These are phyloP conservation scores for Myrica gale DNA, from an alignment of 306 rosid species.

Conservation along the genomic window DNA sequence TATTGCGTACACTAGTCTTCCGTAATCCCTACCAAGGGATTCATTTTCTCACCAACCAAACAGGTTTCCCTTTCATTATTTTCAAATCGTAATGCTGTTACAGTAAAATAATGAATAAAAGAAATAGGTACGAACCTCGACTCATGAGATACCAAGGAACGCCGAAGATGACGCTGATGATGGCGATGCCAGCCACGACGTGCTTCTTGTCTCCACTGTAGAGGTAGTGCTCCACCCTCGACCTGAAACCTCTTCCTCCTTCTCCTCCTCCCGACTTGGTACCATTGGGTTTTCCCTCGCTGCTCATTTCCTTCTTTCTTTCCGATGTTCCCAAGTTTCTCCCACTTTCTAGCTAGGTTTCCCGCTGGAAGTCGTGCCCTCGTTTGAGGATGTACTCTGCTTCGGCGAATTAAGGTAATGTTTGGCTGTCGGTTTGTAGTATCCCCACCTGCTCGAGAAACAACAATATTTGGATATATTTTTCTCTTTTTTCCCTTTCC, in stretches of 20 bases:
- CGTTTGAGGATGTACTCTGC: background rate
- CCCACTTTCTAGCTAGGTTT: background rate
- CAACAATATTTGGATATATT: too few relatives aligned
- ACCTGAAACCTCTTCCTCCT: conserved; percentile 49
- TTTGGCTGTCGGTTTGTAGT: background rate
- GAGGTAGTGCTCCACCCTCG: conserved; percentile 56
- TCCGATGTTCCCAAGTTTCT: background rate
- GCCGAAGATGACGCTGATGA: conserved; percentile 55
- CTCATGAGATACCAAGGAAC: conserved; percentile 74
- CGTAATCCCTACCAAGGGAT: background rate
- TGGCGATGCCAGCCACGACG: conserved; percentile 66
- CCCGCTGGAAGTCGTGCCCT: background rate
- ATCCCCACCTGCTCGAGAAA: too few relatives aligned
- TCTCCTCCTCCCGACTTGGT: conserved; percentile 34
- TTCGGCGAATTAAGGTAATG: background rate
- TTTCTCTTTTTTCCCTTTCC: too few relatives aligned
- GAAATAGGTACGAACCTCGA: conserved; percentile 43
- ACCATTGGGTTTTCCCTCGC: conserved; percentile 43
- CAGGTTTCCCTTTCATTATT: background rate
- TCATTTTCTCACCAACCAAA: conserved; percentile 3
- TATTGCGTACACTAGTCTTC: background rate
- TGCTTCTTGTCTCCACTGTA: conserved; percentile 92
- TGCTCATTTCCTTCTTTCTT: conserved; percentile 42
- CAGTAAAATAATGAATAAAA: background rate
- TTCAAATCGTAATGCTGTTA: background rate